Evolutionary conservation across 202 grass and related monocot genomes (phyloP), one percentile per base, ranked within the genome.

Genomic region (Musa balbisiana): DNA sequence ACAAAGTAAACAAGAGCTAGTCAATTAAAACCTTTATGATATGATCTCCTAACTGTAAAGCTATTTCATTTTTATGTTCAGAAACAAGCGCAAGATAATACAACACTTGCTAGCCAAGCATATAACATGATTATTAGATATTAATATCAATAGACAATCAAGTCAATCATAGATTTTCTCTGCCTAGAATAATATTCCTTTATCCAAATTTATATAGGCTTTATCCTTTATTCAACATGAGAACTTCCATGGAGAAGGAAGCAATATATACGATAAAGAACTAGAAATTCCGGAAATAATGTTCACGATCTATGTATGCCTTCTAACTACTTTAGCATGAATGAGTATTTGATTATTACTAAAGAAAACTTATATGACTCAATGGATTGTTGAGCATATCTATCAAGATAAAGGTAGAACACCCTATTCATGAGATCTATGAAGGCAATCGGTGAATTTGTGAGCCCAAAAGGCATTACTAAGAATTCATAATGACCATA

Each of bases 341-440:
- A 52, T 17, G 3, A 72, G 10, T 11, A 52, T 50, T 52, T 51
- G n/a, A 27, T 73, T 16, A 10, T 29, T 55, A 17, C 2, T 55
- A 25, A 21, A 17, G 15, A 64, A 64, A 25, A 66, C 74, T 64
- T 89, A 98, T 88, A 97, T 89, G 79, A 86, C 16, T 89, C 88
- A 26, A 98, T 84, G n/a, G 87, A 87, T 59, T 93, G 84, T 8
- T 88, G 24, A 71, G 88, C 87, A 80, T 86, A 92, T 73, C 87
- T 87, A n/a, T n/a, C n/a, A n/a, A n/a, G n/a, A n/a, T n/a, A n/a
- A n/a, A n/a, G n/a, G n/a, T n/a, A n/a, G n/a, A n/a, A n/a, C n/a
- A n/a, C n/a, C n/a, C n/a, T n/a, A n/a, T n/a, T n/a, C n/a, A n/a
- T n/a, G n/a, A n/a, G n/a, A n/a, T n/a, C n/a, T n/a, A n/a, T n/a